Evolutionary conservation across 345 rosid genomes (phyloP).

Genomic region (Limnanthes douglasii): DNA sequence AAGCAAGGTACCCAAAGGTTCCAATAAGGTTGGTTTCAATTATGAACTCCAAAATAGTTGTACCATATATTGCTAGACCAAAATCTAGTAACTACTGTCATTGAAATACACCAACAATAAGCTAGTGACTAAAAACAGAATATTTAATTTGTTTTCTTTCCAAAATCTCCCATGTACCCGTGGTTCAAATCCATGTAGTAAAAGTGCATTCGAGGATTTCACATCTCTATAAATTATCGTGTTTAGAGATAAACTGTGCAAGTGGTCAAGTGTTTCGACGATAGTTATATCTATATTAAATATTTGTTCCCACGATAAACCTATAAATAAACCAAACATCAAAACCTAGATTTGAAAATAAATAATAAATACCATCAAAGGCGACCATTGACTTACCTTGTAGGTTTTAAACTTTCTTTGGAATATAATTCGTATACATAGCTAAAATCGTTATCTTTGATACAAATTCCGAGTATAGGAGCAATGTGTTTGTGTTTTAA

Average conservation of each 20-base stretch:
- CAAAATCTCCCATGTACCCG: conserved; percentile 29
- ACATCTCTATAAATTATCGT: conserved; percentile 88
- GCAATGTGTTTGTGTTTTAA: conserved; percentile 43
- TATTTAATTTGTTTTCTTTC: background rate
- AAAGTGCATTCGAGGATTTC: conserved; percentile 85
- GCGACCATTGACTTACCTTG: conserved; percentile 28
- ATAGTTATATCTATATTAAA: conserved; percentile 42
- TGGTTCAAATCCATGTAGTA: conserved; percentile 52
- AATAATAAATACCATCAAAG: background rate
- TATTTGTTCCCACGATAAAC: conserved; percentile 51
- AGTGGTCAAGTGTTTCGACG: conserved; percentile 59
- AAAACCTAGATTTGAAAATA: background rate
- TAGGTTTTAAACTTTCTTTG: conserved; percentile 57
- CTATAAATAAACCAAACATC: background rate
- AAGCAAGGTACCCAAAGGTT: conserved; percentile 96
- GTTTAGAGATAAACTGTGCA: conserved; percentile 46
- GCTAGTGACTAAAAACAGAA: background rate
- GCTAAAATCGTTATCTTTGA: conserved; percentile 29
- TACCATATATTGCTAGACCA: conserved; percentile 85
- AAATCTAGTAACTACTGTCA: conserved; percentile 66
- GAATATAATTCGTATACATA: conserved; percentile 59
- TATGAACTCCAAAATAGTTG: conserved; percentile 36
- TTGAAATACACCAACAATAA: background rate
- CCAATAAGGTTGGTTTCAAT: conserved; percentile 62
- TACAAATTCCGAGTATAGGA: conserved; percentile 55